These are phyloP conservation scores for Backusella australiensis DNA, from an alignment of 192 early-diverging fungal species.

Conservation along the genomic window DNA sequence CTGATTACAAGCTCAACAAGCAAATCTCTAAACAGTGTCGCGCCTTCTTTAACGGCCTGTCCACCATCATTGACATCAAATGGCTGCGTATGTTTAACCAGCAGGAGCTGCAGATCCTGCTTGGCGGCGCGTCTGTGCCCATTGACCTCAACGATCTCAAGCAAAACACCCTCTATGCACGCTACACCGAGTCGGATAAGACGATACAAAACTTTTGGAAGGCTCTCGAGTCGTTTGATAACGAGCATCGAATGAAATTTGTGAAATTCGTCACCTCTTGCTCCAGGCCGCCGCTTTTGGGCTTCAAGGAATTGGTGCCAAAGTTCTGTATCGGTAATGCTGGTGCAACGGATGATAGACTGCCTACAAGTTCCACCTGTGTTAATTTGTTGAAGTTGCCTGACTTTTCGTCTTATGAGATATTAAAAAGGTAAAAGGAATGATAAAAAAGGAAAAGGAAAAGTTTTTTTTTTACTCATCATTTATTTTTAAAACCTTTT, in stretches of 20 bases:
- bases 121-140: slow-evolving; percentile 74
- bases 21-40: slow-evolving; percentile 74
- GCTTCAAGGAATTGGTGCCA: slow-evolving; percentile 78
- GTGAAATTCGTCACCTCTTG: slow-evolving; percentile 93
- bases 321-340: slow-evolving; percentile 69
- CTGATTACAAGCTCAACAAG: slow-evolving; percentile 83
- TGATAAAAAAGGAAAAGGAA: neutral
- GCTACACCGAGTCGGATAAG: slow-evolving; percentile 68
- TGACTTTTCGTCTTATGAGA: slow-evolving; percentile 55
- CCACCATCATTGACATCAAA: slow-evolving; percentile 76
- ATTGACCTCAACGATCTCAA: slow-evolving; percentile 80
- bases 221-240: slow-evolving; percentile 41
- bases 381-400: slow-evolving; percentile 94
- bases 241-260: slow-evolving; percentile 46
- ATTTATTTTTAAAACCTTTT: neutral
- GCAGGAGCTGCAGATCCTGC: slow-evolving; percentile 85
- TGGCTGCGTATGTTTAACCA: slow-evolving; percentile 95
- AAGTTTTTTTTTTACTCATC: neutral
- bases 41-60: slow-evolving; percentile 86
- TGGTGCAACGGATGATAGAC: slow-evolving; percentile 63
- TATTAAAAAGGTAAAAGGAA: slow-evolving; percentile 50
- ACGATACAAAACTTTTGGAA: slow-evolving; percentile 72
- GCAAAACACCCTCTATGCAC: slow-evolving; percentile 72
- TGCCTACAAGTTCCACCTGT: slow-evolving; percentile 81
- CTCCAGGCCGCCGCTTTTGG: slow-evolving; percentile 85